These are phyloP conservation scores for Asclepias syriaca DNA, from an alignment of 257 asterid genomes.

Conservation along the genomic window DNA sequence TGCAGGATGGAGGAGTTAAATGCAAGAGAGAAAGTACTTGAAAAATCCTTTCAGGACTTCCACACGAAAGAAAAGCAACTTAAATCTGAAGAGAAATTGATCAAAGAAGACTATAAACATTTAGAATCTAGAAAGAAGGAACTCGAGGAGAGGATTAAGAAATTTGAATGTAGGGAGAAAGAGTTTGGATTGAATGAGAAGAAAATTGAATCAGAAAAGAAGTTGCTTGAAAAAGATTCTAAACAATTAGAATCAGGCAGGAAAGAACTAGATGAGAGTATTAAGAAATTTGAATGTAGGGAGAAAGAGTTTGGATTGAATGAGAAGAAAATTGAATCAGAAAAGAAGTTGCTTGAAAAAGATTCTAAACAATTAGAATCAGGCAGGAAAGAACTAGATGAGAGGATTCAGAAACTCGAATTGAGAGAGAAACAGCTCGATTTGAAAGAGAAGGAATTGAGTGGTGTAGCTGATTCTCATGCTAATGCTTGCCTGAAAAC, in stretches of 20 bases:
- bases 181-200: constrained; percentile 11
- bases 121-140: constrained; percentile 12
- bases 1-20: constrained; percentile 4
- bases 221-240: background rate
- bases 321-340: constrained; percentile 11
- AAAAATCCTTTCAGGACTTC: constrained; percentile 15
- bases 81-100: constrained; percentile 1
- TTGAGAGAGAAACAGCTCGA: background rate
- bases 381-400: constrained; percentile 8
- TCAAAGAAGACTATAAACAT: background rate
- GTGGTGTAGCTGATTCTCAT: constrained; percentile 6
- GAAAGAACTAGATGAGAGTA: constrained; percentile 9
- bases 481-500: background rate
- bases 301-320: constrained; percentile 4
- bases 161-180: background rate
- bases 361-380: background rate
- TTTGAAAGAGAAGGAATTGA: constrained; percentile 24
- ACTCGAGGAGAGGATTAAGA: constrained; percentile 3
- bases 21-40: constrained; percentile 15
- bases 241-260: constrained; percentile 2
- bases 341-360: constrained; percentile 1
- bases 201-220: constrained; percentile 1
- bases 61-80: constrained; percentile 19
- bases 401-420: background rate
- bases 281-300: background rate